phyloP scores from a whole-genome alignment of 139 green algal genomes.

The Chlamydomonas sphaeroides region DNA sequence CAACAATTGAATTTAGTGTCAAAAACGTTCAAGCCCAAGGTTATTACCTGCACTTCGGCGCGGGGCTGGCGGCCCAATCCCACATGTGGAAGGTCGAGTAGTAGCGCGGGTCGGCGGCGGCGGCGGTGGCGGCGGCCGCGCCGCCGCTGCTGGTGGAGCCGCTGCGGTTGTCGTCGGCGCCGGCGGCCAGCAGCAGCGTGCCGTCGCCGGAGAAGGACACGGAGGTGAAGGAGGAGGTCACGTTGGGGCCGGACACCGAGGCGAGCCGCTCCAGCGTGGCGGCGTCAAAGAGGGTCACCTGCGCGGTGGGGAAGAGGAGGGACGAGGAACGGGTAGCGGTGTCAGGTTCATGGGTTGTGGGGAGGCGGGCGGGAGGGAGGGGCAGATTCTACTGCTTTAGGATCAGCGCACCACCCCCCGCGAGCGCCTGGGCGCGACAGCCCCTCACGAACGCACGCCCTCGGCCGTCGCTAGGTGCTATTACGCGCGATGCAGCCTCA shows the following conservation, averaged over 20 bases:
- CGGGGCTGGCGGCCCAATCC: conserved; percentile 30
- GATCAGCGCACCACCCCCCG: no score
- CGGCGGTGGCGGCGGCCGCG: neutral
- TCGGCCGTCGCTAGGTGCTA: no score
- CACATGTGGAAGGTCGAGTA: conserved; percentile 50
- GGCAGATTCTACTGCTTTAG: no score
- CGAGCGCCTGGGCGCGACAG: no score
- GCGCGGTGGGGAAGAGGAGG: neutral
- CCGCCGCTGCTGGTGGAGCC: neutral
- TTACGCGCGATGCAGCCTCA: no score
- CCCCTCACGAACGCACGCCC: no score
- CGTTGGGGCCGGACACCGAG: neutral
- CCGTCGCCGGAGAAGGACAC: conserved; percentile 28
- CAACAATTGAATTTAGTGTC: no score
- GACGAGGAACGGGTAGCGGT: no score
- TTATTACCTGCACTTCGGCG: conserved; percentile 12
- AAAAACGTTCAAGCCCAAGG: no score
- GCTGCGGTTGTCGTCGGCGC: neutral
- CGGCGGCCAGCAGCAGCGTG: conserved; percentile 27
- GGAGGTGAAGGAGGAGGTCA: neutral
- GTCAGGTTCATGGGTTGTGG: no score
- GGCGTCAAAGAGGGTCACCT: conserved; percentile 48
- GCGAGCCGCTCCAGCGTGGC: conserved; percentile 33
- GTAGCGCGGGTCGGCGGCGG: neutral
- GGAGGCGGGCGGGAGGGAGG: neutral